phyloP scores from a whole-genome alignment of 148 eudicot genomes.

The Cornus kousa region DNA sequence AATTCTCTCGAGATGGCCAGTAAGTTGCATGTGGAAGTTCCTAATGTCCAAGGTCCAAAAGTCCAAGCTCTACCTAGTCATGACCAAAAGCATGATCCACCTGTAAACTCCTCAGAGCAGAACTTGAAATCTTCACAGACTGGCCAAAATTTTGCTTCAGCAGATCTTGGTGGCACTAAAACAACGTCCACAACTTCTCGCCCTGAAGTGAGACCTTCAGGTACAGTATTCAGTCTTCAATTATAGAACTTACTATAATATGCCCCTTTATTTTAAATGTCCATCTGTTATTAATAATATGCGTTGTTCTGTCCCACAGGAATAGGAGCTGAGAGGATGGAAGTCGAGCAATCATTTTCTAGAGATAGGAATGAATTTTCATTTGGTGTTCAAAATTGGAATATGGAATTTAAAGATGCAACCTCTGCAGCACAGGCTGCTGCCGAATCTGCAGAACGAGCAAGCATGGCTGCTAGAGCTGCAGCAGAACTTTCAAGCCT shows the following conservation, averaged over 20 bases:
- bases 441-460: slow-evolving; percentile 93
- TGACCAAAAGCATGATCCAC: slow-evolving; percentile 27
- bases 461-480: slow-evolving; percentile 96
- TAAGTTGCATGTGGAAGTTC: slow-evolving; percentile 45
- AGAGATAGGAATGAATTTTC: slow-evolving; percentile 27
- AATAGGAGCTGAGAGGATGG: slow-evolving; percentile 28
- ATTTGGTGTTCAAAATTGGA: slow-evolving; percentile 46
- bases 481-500: slow-evolving; percentile 78
- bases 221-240: slow-evolving; percentile 21
- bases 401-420: slow-evolving; percentile 86
- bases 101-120: slow-evolving; percentile 28
- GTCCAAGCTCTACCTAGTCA: slow-evolving; percentile 32
- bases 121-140: slow-evolving; percentile 26
- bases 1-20: slow-evolving; percentile 33
- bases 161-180: slow-evolving; percentile 24
- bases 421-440: slow-evolving; percentile 95
- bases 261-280: neutral
- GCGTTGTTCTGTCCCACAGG: slow-evolving; percentile 27
- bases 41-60: slow-evolving; percentile 22
- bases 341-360: slow-evolving; percentile 26
- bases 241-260: neutral
- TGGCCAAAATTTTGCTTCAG: slow-evolving; percentile 29
- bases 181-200: slow-evolving; percentile 21
- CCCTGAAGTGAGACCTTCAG: slow-evolving; percentile 45
- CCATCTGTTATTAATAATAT: neutral